Evolutionary conservation across 768 basidiomycete genomes (phyloP), one percentile per base, ranked within the genome.

Genomic region (Termitomyces sp.): DNA sequence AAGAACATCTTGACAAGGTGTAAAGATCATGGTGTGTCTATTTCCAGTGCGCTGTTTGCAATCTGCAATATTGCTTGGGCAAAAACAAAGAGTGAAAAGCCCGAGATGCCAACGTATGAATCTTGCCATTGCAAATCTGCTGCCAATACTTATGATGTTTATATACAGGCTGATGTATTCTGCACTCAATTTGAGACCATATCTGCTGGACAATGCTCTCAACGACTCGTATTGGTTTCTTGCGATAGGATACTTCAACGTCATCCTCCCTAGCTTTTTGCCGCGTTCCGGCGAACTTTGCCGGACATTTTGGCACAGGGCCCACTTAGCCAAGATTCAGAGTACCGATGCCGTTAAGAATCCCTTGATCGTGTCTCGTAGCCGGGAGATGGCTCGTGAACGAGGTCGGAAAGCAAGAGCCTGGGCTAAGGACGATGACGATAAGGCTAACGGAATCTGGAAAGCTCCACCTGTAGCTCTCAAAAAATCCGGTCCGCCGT

Each of bases 171-270:
- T 94, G 85, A 87, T 94, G 83, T 95, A 95, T 71, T 90, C 91
- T 8, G 91, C 93, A 12, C 77, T 93, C 53, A 94, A 94, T 72
- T 75, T 93, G 43, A 83, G 92, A 3, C 85, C 88, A 5, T 81
- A 83, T 68, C 74, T 86, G 45, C 66, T 75, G 45, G 74, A 77
- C 58, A 78, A 76, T 55, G 68, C 78, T 3, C 68, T 77, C 20
- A 76, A 81, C 64, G 80, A 82, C 62, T 92, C 90, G 11, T 91
- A 90, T 75, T 92, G 89, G 86, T 91, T 87, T 76, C 79, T 92
- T 38, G 84, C 88, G n/a, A 84, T 91, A 59, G 86, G 88, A 4
- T 91, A 89, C 74, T 91, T 89, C 79, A 93, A 92, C 72, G 80
- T 95, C 65, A 75, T 92, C 59, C 84, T 95, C 8, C 91, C 92